Conservation (phyloP, 2,329 filamentous ascomycete species). For the Curvularia lunata region DNA sequence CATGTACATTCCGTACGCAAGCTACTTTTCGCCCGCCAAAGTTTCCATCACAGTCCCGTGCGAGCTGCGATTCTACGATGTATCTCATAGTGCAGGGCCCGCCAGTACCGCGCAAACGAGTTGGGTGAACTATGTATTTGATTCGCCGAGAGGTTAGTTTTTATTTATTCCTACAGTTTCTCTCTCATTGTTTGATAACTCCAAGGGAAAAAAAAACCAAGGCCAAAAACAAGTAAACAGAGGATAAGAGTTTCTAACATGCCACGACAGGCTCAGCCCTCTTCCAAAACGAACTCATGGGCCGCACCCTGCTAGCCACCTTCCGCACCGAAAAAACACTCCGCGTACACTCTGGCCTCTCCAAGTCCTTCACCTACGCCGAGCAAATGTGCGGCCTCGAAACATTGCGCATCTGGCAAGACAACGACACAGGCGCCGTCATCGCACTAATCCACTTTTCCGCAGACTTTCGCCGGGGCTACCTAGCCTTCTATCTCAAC, state of each 20-base stretch:
- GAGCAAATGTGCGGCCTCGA: slow-evolving; percentile 59
- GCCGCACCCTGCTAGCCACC: slow-evolving; percentile 51
- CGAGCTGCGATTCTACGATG: slow-evolving; percentile 50
- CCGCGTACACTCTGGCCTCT: slow-evolving; percentile 53
- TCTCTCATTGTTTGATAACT: no score
- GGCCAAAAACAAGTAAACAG: neutral
- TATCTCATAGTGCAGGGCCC: slow-evolving; percentile 43
- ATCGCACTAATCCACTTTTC: slow-evolving; percentile 55
- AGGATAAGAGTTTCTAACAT: neutral
- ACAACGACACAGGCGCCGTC: slow-evolving; percentile 51
- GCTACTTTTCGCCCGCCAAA: slow-evolving; percentile 55
- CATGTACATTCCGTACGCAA: slow-evolving; percentile 54
- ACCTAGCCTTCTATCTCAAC: slow-evolving; percentile 56
- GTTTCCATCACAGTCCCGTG: slow-evolving; percentile 50
- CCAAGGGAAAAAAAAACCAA: neutral
- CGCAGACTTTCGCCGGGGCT: slow-evolving; percentile 53
- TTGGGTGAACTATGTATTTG: slow-evolving; percentile 57
- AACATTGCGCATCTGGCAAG: slow-evolving; percentile 56
- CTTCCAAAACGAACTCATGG: slow-evolving; percentile 57
- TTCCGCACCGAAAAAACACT: slow-evolving; percentile 54
- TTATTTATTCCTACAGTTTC: no score
- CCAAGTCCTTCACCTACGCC: slow-evolving; percentile 52
- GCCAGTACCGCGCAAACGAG: slow-evolving; percentile 48
- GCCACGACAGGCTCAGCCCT: slow-evolving; percentile 39
- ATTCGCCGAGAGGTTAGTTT: slow-evolving; percentile 34